phyloP scores from a whole-genome alignment of 225 moss, liverwort and hornwort genomes.

The Lunularia cruciata region DNA sequence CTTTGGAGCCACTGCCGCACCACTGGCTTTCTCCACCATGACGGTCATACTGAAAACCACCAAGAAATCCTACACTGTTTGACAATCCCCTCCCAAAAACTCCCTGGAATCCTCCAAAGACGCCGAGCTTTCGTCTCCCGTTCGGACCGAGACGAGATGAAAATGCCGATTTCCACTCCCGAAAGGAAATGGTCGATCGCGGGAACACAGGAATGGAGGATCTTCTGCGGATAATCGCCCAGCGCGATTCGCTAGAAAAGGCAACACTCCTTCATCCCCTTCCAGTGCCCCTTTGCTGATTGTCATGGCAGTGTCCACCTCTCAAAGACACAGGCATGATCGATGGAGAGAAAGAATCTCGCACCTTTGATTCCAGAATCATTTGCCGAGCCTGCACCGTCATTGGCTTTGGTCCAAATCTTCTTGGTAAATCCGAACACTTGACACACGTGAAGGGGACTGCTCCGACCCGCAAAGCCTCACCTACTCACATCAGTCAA shows the following conservation, averaged over 20 bases:
- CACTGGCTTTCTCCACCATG: not conserved
- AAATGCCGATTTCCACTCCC: too few species aligned
- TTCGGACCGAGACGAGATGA: not conserved
- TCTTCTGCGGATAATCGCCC: not conserved
- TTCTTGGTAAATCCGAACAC: conserved; percentile 2
- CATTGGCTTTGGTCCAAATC: not conserved
- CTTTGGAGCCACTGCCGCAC: conserved; percentile 7
- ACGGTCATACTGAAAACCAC: conserved; percentile 13
- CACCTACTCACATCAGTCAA: not conserved
- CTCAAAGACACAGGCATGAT: not conserved
- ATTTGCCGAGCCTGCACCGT: not conserved
- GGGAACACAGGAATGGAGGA: too few species aligned
- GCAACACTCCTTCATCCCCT: not conserved
- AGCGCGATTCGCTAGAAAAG: not conserved
- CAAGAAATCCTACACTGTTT: not conserved
- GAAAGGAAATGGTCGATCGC: too few species aligned
- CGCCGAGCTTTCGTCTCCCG: too few species aligned
- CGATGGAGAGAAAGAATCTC: not conserved
- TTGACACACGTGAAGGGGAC: not conserved
- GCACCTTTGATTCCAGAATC: not conserved
- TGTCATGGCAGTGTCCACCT: not conserved
- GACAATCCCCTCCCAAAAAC: not conserved
- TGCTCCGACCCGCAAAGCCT: not conserved
- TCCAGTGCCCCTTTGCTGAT: not conserved
- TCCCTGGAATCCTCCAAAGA: not conserved